These are phyloP conservation scores for Pseudomassariella vexata DNA, from an alignment of 2,329 filamentous ascomycete genomes.

Conservation along the genomic window DNA sequence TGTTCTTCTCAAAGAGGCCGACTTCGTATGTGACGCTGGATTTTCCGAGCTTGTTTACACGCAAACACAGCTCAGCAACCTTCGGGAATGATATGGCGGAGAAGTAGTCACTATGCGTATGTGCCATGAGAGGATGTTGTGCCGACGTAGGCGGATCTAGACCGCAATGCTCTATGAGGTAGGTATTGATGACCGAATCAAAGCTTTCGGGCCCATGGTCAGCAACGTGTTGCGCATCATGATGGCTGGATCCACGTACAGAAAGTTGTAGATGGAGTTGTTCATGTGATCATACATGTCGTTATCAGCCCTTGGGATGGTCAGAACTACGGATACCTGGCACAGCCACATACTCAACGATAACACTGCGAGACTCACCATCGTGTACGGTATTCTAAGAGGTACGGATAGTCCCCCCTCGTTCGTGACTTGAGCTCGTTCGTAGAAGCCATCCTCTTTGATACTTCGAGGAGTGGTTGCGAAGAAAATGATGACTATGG, in stretches of 20 bases:
- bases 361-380: slow-evolving; percentile 51
- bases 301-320: slow-evolving; percentile 67
- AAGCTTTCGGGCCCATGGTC: slow-evolving; percentile 46
- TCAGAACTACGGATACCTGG: slow-evolving; percentile 6
- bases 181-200: slow-evolving; percentile 85
- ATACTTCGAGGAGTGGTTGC: too few species aligned
- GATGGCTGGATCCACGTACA: slow-evolving; percentile 40
- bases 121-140: slow-evolving; percentile 79
- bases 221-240: background rate
- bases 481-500: too few species aligned
- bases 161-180: slow-evolving; percentile 73
- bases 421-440: slow-evolving; percentile 52
- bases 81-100: slow-evolving; percentile 76
- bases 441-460: slow-evolving; percentile 29
- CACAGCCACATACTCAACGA: slow-evolving; percentile 12
- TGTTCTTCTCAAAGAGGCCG: slow-evolving; percentile 72
- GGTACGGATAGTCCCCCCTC: slow-evolving; percentile 69
- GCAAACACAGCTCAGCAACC: slow-evolving; percentile 72
- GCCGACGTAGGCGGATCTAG: slow-evolving; percentile 64
- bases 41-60: slow-evolving; percentile 77
- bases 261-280: slow-evolving; percentile 79
- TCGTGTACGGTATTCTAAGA: slow-evolving; percentile 78
- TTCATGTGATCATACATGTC: slow-evolving; percentile 96
- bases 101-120: slow-evolving; percentile 82
- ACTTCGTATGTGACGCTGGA: slow-evolving; percentile 89